Evolutionary conservation across 1,284 basidiomycete species (phyloP), one percentile per base, ranked within the genome.

Genomic region (Cerioporus squamosus): DNA sequence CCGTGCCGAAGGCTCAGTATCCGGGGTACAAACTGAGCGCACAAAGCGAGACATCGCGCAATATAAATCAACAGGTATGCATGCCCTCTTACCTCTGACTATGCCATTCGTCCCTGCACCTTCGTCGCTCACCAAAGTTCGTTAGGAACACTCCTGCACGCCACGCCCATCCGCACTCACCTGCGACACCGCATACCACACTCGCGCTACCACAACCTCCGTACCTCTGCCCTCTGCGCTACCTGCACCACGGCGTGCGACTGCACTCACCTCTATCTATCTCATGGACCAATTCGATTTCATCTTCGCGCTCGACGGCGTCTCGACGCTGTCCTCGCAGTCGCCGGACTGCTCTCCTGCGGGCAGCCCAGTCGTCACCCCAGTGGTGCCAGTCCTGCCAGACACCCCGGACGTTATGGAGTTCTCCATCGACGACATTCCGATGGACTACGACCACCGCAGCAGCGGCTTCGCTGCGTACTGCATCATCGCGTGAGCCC

Each of bases 391-490:
- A 6, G 53, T 38, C 38, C 22, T 33, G 23, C 8, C 23, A 10
- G 26, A 39, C 24, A 48, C n/a, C 8, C 18, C 40, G 17, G 40
- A 43, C 40, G 40, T 43, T 8, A 9, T 36, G 18, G 26, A 42
- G 18, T 10, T 44, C 51, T 40, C 26, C 26, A 14, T 52, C 24
- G 53, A 54, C 14, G 31, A 26, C 22, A 15, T 22, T n/a, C 53
- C 45, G n/a, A 17, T 26, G 44, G 53, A 47, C 38, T 54, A 47
- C 53, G 53, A 54, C 38, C 53, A 47, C 29, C 45, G 38, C 38
- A 47, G 44, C 43, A 48, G 9, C 24, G 53, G 44, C 3, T 54
- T 58, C 56, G 51, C 29, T 6, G 48, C 56, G 43, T 48, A 53
- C 22, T 47, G 51, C 31, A 15, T 44, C 23, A 47, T 50, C 18